These are phyloP conservation scores for Mayamaea pseudoterrestris DNA, from an alignment of 108 stramenopile genomes.

Conservation along the genomic window DNA sequence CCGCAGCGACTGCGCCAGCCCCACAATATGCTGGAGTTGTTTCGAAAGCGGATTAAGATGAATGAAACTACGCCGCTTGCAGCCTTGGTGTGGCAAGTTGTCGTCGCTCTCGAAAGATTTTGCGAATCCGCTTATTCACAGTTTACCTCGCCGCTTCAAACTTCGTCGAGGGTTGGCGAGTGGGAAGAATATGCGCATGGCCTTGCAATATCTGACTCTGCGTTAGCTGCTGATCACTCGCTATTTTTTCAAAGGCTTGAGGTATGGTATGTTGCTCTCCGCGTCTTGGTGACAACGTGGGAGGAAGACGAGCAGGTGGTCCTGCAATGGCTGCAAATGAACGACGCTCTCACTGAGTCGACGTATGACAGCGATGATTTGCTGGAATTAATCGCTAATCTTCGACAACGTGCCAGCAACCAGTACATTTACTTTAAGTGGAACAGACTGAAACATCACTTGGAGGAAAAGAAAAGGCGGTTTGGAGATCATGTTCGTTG, in stretches of 20 bases:
- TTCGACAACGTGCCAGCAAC: not conserved
- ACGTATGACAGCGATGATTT: too few relatives aligned
- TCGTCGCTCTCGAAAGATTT: not conserved
- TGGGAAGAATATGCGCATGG: conserved; percentile 26
- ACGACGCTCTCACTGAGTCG: not conserved
- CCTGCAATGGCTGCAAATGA: conserved; percentile 23
- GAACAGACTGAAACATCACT: too few relatives aligned
- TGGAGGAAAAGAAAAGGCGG: too few relatives aligned
- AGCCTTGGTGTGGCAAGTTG: not conserved
- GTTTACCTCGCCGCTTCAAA: conserved; percentile 21
- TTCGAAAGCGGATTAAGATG: conserved; percentile 22
- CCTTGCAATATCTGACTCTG: not conserved
- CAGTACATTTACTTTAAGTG: too few relatives aligned
- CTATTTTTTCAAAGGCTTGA: conserved; percentile 13
- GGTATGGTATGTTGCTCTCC: conserved; percentile 28
- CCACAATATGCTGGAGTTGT: conserved; percentile 28
- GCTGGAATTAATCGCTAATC: too few relatives aligned
- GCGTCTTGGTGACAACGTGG: conserved; percentile 27
- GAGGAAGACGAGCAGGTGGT: conserved; percentile 28
- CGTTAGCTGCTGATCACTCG: too few relatives aligned
- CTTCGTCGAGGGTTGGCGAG: conserved; percentile 9
- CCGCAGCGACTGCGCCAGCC: conserved; percentile 14
- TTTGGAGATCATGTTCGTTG: not conserved
- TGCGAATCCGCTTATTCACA: not conserved
- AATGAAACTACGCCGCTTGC: conserved; percentile 17